These are phyloP conservation scores for Malassezia sympodialis DNA, from an alignment of 1,284 basidiomycete genomes.

Conservation along the genomic window DNA sequence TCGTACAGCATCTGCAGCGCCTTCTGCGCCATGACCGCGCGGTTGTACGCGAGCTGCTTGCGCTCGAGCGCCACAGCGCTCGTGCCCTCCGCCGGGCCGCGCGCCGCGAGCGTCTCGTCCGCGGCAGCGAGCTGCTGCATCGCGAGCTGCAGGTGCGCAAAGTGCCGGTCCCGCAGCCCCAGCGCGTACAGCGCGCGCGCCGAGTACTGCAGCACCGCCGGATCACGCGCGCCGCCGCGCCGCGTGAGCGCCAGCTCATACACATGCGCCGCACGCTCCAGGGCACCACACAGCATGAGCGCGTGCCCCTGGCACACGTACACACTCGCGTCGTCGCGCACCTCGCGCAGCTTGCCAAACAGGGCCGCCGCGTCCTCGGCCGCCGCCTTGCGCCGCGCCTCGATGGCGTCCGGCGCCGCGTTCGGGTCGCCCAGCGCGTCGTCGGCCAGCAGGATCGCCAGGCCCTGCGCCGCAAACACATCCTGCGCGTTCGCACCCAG, in stretches of 20 bases:
- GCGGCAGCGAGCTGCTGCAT: slow-evolving; percentile 32
- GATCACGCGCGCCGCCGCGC: slow-evolving; percentile 23
- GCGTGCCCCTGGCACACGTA: slow-evolving; percentile 46
- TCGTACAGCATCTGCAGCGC: slow-evolving; percentile 44
- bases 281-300: slow-evolving; percentile 43
- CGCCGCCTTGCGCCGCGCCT: slow-evolving; percentile 25
- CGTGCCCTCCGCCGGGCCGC: background rate
- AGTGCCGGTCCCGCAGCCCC: slow-evolving; percentile 32
- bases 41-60: slow-evolving; percentile 40
- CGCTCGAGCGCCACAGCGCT: slow-evolving; percentile 20
- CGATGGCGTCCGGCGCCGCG: slow-evolving; percentile 19
- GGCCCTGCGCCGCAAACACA: slow-evolving; percentile 44
- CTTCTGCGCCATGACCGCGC: slow-evolving; percentile 42
- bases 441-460: slow-evolving; percentile 43
- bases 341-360: slow-evolving; percentile 41
- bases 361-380: slow-evolving; percentile 41
- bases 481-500: slow-evolving; percentile 29
- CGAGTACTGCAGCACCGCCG: slow-evolving; percentile 36
- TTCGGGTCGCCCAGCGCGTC: slow-evolving; percentile 34
- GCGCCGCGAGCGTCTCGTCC: slow-evolving; percentile 6
- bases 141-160: slow-evolving; percentile 24
- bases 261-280: slow-evolving; percentile 37
- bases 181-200: slow-evolving; percentile 39
- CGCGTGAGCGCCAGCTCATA: slow-evolving; percentile 39
- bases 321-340: slow-evolving; percentile 42